Conservation (phyloP, 257 asterid species). For the Solanum habrochaites region DNA sequence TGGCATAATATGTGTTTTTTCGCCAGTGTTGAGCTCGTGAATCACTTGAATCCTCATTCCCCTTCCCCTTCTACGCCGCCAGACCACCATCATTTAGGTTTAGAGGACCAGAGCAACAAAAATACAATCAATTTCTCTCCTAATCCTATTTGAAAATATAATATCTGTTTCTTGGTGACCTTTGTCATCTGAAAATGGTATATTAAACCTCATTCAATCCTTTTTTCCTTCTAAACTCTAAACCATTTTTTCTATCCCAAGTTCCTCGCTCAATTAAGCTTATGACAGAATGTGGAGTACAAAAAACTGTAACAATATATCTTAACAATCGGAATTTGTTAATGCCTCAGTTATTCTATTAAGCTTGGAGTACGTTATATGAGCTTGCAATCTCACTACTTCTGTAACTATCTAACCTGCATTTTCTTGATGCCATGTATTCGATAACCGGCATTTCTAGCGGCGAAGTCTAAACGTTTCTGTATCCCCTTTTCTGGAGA, state of each 20-base stretch:
- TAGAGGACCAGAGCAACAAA: background rate
- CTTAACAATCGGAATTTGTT: background rate
- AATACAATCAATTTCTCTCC: background rate
- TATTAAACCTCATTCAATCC: background rate
- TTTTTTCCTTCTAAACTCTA: background rate
- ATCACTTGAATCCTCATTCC: background rate
- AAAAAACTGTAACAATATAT: background rate
- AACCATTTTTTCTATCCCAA: background rate
- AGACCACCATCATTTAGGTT: background rate
- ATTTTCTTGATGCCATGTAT: background rate
- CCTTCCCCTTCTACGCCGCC: background rate
- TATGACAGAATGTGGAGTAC: background rate
- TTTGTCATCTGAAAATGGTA: background rate
- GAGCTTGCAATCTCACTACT: background rate
- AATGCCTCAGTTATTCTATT: background rate
- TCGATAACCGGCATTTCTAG: background rate
- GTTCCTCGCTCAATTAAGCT: background rate
- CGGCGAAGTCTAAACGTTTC: background rate
- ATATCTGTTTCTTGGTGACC: background rate
- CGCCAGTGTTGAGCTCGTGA: background rate
- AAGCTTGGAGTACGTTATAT: background rate
- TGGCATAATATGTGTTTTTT: background rate
- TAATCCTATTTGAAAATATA: background rate
- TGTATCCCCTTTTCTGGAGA: background rate
- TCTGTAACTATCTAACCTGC: background rate